Conservation (phyloP, 768 basidiomycete species). For the Guyanaporus albipodus region DNA sequence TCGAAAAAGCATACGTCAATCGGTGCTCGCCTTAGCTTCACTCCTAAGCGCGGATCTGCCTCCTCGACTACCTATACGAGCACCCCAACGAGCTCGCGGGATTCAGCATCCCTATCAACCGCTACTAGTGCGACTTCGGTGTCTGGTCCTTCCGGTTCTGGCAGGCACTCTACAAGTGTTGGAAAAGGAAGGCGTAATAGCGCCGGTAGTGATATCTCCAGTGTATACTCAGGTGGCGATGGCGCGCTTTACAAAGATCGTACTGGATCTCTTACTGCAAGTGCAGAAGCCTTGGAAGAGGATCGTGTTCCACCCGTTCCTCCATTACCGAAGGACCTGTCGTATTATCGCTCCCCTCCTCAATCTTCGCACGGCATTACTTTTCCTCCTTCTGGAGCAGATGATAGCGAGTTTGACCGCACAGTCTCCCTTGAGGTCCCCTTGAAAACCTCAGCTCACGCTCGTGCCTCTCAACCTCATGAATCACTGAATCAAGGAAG, state of each 20-base stretch:
- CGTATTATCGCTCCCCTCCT: conserved; percentile 70
- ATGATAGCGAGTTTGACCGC: conserved; percentile 47
- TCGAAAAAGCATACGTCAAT: conserved; percentile 59
- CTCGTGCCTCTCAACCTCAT: conserved; percentile 36
- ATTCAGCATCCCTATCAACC: conserved; percentile 79
- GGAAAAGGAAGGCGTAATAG: conserved; percentile 74
- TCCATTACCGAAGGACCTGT: conserved; percentile 85
- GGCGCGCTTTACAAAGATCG: conserved; percentile 63
- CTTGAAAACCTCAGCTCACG: conserved; percentile 22
- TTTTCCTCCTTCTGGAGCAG: conserved; percentile 45
- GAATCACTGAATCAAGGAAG: conserved; percentile 37
- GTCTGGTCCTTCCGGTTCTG: conserved; percentile 55
- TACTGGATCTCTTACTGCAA: conserved; percentile 53
- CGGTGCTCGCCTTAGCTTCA: conserved; percentile 66
- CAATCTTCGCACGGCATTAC: conserved; percentile 51
- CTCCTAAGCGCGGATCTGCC: conserved; percentile 83
- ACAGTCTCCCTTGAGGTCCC: conserved; percentile 53
- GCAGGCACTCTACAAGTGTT: conserved; percentile 60
- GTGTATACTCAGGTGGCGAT: conserved; percentile 62
- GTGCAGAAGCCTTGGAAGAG: conserved; percentile 59
- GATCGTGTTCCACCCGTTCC: conserved; percentile 86
- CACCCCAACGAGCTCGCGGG: conserved; percentile 79
- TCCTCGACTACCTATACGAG: conserved; percentile 85
- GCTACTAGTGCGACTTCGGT: conserved; percentile 76
- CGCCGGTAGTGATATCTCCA: conserved; percentile 81